Evolutionary conservation across 108 stramenopile species (phyloP).

Genomic region (Parietichytrium sp.): DNA sequence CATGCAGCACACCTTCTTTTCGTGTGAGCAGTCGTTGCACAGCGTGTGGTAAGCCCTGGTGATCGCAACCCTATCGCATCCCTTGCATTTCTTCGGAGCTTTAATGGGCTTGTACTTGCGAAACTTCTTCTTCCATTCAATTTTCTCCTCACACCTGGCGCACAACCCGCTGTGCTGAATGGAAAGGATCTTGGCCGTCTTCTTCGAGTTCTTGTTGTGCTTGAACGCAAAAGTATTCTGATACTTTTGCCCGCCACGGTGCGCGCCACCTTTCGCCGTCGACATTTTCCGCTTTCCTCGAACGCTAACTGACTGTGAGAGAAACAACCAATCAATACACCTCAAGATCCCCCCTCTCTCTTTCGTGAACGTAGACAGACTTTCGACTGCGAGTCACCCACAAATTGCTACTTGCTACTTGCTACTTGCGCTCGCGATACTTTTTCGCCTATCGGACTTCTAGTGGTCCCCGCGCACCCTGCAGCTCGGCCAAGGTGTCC

Average conservation of each 20-base stretch:
- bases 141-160: slow-evolving; percentile 82
- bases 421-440: no score
- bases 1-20: slow-evolving; percentile 59
- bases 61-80: slow-evolving; percentile 64
- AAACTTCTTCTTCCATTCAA: slow-evolving; percentile 86
- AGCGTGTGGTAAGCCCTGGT: slow-evolving; percentile 79
- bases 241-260: slow-evolving; percentile 56
- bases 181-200: slow-evolving; percentile 76
- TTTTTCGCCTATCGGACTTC: no score
- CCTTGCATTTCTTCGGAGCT: slow-evolving; percentile 75
- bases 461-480: no score
- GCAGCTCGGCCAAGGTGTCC: no score
- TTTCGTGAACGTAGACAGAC: no score
- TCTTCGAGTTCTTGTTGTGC: slow-evolving; percentile 91
- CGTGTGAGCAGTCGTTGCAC: slow-evolving; percentile 69
- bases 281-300: not conserved
- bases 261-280: not conserved
- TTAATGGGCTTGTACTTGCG: slow-evolving; percentile 84
- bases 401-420: no score
- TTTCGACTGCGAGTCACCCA: no score
- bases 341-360: no score
- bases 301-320: no score
- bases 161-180: slow-evolving; percentile 84
- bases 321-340: no score
- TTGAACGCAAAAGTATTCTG: slow-evolving; percentile 86